Evolutionary conservation across 2,329 filamentous ascomycete genomes (phyloP), one percentile per base, ranked within the genome.

Genomic region (Calonectria hongkongensis): DNA sequence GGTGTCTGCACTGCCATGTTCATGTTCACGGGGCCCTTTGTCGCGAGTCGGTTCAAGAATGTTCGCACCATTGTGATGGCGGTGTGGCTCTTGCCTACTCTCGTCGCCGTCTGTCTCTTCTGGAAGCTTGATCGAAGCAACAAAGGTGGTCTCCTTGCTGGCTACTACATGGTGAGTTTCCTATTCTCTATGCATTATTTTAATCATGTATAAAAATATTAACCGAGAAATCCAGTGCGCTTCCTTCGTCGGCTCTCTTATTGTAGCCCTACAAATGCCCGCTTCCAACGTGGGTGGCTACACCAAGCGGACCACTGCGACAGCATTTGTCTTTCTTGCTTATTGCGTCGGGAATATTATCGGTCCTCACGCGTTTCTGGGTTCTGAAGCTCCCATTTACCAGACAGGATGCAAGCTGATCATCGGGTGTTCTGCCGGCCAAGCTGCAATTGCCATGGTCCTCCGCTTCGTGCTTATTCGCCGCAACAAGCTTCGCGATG

Each of bases 1-100:
- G 89, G 89, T 6, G 87, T 84, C 1, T 90, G 89, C 75, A 88
- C 89, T 68, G 84, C 89, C 3, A 79, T 89, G n/a, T 89, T 84
- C 74, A 87, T 91, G 43, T 84, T 91, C 12, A 84, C 85, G 0
- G 89, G 89, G 2, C 86, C 88, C 1, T 91, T 83, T 64, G 78
- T 89, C 2, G 89, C 90, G 0, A 87, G 88, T 3, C 84, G 82
- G n/a, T 83, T 89, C 73, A 85, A 83, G 66, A 89, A 91, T 60
- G 80, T 83, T 3, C 85, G 89, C 4, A 91, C 89, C 0, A 81
- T 84, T 27, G 84, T 90, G 66, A 91, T 91, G 89, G 83, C 84
- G 3, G 64, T 86, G 0, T 91, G 89, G 76, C 79, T 90, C 4
- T 58, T 87, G 15, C 89, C 89, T 0, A 90, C 89, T 0, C 84